Evolutionary conservation across 768 basidiomycete species (phyloP).

Genomic region (Mycena floridula): DNA sequence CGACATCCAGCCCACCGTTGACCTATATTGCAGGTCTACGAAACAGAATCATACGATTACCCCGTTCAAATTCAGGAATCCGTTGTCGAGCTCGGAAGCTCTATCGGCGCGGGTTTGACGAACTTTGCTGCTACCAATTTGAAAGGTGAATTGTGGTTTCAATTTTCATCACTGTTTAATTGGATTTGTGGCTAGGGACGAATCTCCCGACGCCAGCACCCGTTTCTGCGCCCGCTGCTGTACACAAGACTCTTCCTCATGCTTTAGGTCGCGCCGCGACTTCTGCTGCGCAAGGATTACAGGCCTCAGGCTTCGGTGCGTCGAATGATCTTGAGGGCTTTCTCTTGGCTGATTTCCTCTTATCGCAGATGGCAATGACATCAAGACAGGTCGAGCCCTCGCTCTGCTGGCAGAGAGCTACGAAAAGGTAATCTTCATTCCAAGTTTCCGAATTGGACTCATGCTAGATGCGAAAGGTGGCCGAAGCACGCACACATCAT

Average conservation of each 20-base stretch:
- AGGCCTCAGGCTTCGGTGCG: slow-evolving; percentile 30
- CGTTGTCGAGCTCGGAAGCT: slow-evolving; percentile 61
- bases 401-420: slow-evolving; percentile 75
- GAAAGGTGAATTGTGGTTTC: no score
- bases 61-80: slow-evolving; percentile 86
- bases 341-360: no score
- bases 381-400: slow-evolving; percentile 74
- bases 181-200: no score
- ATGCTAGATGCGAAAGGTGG: no score
- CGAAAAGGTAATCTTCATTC: slow-evolving; percentile 71
- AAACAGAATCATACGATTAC: slow-evolving; percentile 84
- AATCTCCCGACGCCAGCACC: slow-evolving; percentile 74
- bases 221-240: slow-evolving; percentile 44
- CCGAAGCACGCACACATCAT: slow-evolving; percentile 73
- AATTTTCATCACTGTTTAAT: no score
- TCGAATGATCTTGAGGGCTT: no score
- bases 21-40: slow-evolving; percentile 76
- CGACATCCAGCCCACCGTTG: not conserved
- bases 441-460: no score
- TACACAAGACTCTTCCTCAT: slow-evolving; percentile 96
- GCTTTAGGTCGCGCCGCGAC: slow-evolving; percentile 83
- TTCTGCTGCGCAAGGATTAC: slow-evolving; percentile 43
- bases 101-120: slow-evolving; percentile 68
- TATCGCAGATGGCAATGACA: slow-evolving; percentile 46
- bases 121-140: slow-evolving; percentile 84